Evolutionary conservation across 2,329 filamentous ascomycete genomes (phyloP), one percentile per base, ranked within the genome.

Genomic region (Sarocladiaceae sp.): DNA sequence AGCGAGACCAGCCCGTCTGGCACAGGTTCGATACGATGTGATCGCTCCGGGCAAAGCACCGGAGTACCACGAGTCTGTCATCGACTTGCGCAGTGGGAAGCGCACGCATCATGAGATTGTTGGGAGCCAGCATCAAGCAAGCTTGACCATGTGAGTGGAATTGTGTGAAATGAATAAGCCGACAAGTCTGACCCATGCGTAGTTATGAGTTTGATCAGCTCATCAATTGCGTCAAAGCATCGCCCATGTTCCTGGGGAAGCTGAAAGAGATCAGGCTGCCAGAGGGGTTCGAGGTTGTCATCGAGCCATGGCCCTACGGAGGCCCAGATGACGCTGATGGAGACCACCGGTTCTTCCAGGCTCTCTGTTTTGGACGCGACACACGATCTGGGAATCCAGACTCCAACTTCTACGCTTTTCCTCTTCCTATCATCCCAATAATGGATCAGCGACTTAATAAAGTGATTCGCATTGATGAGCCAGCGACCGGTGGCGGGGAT

Each of bases 371-470:
- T n/a, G n/a, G n/a, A n/a, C n/a, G n/a, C n/a, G 40, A 20, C n/a
- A n/a, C 15, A 3, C 22, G 28, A n/a, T 26, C 40, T n/a, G 7
- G 22, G 13, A 69, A 80, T 26, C 62, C 64, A 0, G 78, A 82
- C 54, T 71, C 77, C 11, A 82, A 82, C 56, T 75, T 75, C 52
- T 82, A 82, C 56, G 76, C 77, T 1, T 82, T 77, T 47, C 79
- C 79, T 0, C 64, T 82, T 13, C 74, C 73, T 1, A 62, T 77
- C 22, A 72, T 75, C 28, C 74, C 74, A 3, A 65, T 80, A 17
- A 63, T 69, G 56, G 64, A 69, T 23, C 59, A 56, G 2, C 51
- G 56, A 2, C 66, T 59, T 10, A 56, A 57, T 2, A 59, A 68
- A 51, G 56, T 70, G 10, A 51, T 70, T 22, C 66, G 66, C 12